Conservation (phyloP, 2,329 filamentous ascomycete genomes). For the Chrysoporthe deuterocubensis region DNA sequence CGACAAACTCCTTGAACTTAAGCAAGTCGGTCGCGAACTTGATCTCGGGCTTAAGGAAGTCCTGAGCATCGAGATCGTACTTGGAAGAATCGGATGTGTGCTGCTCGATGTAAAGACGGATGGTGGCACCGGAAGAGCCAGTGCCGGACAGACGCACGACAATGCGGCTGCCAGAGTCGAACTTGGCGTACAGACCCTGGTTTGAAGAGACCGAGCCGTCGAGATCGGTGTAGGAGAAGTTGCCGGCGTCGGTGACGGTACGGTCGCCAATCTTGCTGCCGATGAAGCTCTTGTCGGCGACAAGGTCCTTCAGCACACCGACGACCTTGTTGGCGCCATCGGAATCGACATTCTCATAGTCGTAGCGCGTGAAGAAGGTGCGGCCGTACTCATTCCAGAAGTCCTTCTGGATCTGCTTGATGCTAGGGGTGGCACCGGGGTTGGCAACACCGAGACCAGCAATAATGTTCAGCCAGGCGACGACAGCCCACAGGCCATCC, state of each 20-base stretch:
- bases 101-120: constrained; percentile 96
- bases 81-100: constrained; percentile 81
- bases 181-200: constrained; percentile 93
- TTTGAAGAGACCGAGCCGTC: constrained; percentile 95
- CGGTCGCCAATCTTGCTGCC: constrained; percentile 80
- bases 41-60: constrained; percentile 90
- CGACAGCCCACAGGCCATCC: constrained; percentile 95
- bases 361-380: constrained; percentile 98
- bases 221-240: constrained; percentile 99
- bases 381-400: constrained; percentile 97
- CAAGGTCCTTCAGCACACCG: constrained; percentile 76
- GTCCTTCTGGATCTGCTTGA: constrained; percentile 93
- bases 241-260: constrained; percentile 86
- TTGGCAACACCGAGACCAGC: constrained; percentile 87
- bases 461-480: constrained; percentile 98
- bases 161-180: constrained; percentile 92
- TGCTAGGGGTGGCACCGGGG: constrained; percentile 81
- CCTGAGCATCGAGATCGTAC: constrained; percentile 84
- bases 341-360: constrained; percentile 94
- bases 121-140: constrained; percentile 92
- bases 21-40: constrained; percentile 81
- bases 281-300: constrained; percentile 74
- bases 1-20: constrained; percentile 92
- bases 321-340: constrained; percentile 92
- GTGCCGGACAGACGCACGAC: constrained; percentile 95